Base-by-base conservation (phyloP, 2,329 filamentous ascomycete genomes). In the Dothidotthia symphoricarpi region DNA sequence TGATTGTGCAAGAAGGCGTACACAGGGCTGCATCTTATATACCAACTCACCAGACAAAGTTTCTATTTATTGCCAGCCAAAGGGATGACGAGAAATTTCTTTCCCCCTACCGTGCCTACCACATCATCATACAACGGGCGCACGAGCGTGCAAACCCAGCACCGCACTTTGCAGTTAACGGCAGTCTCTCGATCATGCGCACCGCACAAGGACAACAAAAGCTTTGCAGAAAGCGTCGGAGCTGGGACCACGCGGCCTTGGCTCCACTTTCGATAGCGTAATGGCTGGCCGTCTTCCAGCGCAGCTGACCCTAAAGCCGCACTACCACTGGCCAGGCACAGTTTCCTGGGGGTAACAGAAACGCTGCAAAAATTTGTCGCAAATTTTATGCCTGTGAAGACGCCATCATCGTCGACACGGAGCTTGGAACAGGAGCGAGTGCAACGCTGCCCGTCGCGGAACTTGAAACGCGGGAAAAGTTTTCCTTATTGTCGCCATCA, bases 151-250 rank as follows among this genome's bases (percentile, higher is more conserved):
- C 32, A 39, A 48, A 43, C 41, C 41, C 42, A 39, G 49, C 47
- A 41, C n/a, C 47, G 51, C 54, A 59, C 66, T 65, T 67, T 69
- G 62, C 66, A 67, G 66, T 68, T 69, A 69, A 67, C 63, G 63
- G 66, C 63, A 68, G 52, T 47, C 36, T 34, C 36, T 38, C 45
- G 58, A 62, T 67, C 62, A 66, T 62, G 59, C 57, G 61, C 49
- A 31, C 45, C 43, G 43, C 41, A 42, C 49, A 49, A 36, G 36
- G 45, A 46, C 50, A 45, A 53, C 50, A 55, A 52, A 46, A 49
- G 26, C 42, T 43, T 36, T 33, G 41, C 41, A 47, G 47, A 33
- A 39, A 42, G 36, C 43, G 42, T 47, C 47, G 42, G 41, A 28
- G 45, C 38, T 27, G 5, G 19, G 5, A 22, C 19, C 19, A 22